phyloP scores from a whole-genome alignment of 2,329 filamentous ascomycete genomes.

The Scedosporium minutisporum region DNA sequence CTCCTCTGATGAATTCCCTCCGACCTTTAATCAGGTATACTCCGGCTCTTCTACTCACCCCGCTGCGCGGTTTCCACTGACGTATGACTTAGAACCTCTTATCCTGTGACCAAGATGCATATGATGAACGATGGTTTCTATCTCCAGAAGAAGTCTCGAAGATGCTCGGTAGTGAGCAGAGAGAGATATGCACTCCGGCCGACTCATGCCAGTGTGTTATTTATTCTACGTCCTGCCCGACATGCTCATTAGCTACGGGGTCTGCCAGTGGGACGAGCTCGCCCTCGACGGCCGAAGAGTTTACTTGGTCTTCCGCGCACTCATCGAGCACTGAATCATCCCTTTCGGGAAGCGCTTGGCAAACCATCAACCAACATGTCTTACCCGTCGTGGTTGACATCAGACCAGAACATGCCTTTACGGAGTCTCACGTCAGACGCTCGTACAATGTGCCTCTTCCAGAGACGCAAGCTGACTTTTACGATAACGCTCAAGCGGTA shows the following conservation, averaged over 20 bases:
- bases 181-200: background rate
- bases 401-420: background rate
- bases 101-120: background rate
- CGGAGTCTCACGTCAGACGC: background rate
- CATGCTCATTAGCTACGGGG: background rate
- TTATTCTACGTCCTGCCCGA: background rate
- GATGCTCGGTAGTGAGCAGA: background rate
- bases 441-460: background rate
- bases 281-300: background rate
- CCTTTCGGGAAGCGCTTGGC: background rate
- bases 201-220: background rate
- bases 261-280: background rate
- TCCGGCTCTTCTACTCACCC: background rate
- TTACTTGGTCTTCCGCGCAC: background rate
- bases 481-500: background rate
- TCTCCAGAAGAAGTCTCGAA: background rate
- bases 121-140: background rate
- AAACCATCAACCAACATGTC: background rate
- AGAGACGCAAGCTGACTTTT: background rate
- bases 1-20: constrained; percentile 34
- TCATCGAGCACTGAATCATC: background rate
- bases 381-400: background rate
- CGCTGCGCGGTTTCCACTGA: background rate
- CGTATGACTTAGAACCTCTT: background rate
- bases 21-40: constrained; percentile 22